These are phyloP conservation scores for Schrenkiella parvula DNA, from an alignment of 345 rosid species.

Conservation along the genomic window DNA sequence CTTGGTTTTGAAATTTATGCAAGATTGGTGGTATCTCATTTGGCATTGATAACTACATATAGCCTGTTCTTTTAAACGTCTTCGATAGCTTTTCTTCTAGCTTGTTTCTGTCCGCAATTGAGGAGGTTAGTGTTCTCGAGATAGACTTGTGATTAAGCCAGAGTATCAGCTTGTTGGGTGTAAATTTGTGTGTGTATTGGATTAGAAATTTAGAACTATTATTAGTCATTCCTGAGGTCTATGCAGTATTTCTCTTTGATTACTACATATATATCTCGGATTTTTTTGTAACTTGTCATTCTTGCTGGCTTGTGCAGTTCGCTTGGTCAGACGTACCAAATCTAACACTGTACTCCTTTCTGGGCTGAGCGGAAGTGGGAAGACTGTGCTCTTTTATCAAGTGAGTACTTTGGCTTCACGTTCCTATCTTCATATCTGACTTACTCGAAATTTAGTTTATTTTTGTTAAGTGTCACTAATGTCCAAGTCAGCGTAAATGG, in stretches of 20 bases:
- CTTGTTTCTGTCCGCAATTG: not conserved
- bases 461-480: not conserved
- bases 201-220: not conserved
- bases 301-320: conserved; percentile 39
- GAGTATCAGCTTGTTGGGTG: not conserved
- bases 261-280: not conserved
- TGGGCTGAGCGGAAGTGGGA: conserved; percentile 86
- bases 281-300: not conserved
- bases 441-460: not conserved
- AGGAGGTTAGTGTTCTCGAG: not conserved
- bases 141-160: not conserved
- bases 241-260: not conserved
- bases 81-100: not conserved
- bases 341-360: conserved; percentile 69
- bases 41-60: not conserved
- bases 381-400: conserved; percentile 75
- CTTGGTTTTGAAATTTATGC: not conserved
- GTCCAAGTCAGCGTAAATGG: not conserved
- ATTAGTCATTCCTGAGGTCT: not conserved
- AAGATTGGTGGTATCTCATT: not conserved
- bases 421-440: not conserved
- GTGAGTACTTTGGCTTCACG: conserved; percentile 36
- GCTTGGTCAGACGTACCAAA: conserved; percentile 39
- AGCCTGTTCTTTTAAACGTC: not conserved
- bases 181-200: not conserved